Base-by-base conservation (phyloP, 805 yeast genomes). In the Metschnikowia vanudenii region DNA sequence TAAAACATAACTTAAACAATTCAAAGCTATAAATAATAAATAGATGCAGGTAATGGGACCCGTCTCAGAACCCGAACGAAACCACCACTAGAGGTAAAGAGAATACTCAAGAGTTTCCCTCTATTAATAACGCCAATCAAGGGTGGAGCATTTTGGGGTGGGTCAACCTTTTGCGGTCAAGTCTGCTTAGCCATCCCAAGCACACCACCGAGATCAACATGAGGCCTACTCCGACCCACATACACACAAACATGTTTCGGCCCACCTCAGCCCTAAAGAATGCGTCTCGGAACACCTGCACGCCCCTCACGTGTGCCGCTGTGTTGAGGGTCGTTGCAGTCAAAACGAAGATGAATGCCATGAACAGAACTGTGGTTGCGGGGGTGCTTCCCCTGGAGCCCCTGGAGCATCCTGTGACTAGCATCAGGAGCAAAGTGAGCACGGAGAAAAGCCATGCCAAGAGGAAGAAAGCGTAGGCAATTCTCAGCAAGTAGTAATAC, bases 401-500 rank as follows among this genome's bases (percentile, higher is more conserved):
- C 8, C 32, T 11, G 10, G 35, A 41, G 34, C 45, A 49, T 22
- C 42, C 39, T 10, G 54, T 35, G 10, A 48, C 33, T n/a, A 54
- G 34, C 26, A 55, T 61, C 52, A 33, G 77, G 74, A 81, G 11
- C 34, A 84, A 53, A 1, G 85, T 71, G 13, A 78, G 38, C 3
- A 77, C 59, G 57, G 78, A 66, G 70, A 85, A 82, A 2, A 85
- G 80, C 76, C 80, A 83, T 8, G 81, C 82, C 57, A 84, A 77
- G 41, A 65, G 43, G 42, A 57, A 58, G 42, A 63, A 60, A 10
- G 63, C 65, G 49, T 58, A 66, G 16, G 64, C 57, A 35, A 58
- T 52, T 55, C 92, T 79, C 16, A 88, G 76, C 59, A 84, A 66
- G 66, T 82, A 84, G 68, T 75, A 88, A 64, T 76, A 83, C 35